Evolutionary conservation across 768 basidiomycete genomes (phyloP).

Genomic region (Mycena venus): DNA sequence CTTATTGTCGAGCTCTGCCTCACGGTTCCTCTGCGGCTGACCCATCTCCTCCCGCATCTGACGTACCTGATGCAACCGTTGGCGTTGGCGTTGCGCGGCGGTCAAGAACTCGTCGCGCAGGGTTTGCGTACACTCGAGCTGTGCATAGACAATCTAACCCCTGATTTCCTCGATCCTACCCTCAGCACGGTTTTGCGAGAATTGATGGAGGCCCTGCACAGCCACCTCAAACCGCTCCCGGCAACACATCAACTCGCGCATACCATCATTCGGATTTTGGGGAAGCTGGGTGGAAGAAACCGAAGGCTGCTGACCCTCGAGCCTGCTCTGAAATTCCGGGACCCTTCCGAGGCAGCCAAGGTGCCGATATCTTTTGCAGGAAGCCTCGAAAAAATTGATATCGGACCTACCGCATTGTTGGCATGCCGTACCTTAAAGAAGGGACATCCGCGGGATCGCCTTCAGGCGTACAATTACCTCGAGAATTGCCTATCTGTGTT

Average conservation of each 20-base stretch:
- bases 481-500: slow-evolving; percentile 80
- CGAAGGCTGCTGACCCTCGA: slow-evolving; percentile 87
- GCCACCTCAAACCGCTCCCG: slow-evolving; percentile 90
- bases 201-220: slow-evolving; percentile 94
- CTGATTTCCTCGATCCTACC: slow-evolving; percentile 97
- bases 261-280: slow-evolving; percentile 95
- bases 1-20: slow-evolving; percentile 97
- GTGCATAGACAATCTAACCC: slow-evolving; percentile 99
- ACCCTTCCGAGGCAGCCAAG: slow-evolving; percentile 78
- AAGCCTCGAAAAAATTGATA: slow-evolving; percentile 70
- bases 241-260: slow-evolving; percentile 91
- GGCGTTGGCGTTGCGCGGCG: slow-evolving; percentile 89
- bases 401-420: slow-evolving; percentile 74
- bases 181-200: slow-evolving; percentile 93
- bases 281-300: slow-evolving; percentile 96
- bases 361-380: slow-evolving; percentile 83
- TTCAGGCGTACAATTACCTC: slow-evolving; percentile 75
- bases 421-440: slow-evolving; percentile 75
- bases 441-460: slow-evolving; percentile 61
- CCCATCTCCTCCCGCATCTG: slow-evolving; percentile 95
- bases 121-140: slow-evolving; percentile 96
- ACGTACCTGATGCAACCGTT: slow-evolving; percentile 97
- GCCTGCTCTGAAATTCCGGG: slow-evolving; percentile 77
- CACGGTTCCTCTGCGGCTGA: slow-evolving; percentile 95
- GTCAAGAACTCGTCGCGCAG: slow-evolving; percentile 92